Evolutionary conservation across 352 stramenopile species (phyloP).

Genomic region (Phytophthora pini): DNA sequence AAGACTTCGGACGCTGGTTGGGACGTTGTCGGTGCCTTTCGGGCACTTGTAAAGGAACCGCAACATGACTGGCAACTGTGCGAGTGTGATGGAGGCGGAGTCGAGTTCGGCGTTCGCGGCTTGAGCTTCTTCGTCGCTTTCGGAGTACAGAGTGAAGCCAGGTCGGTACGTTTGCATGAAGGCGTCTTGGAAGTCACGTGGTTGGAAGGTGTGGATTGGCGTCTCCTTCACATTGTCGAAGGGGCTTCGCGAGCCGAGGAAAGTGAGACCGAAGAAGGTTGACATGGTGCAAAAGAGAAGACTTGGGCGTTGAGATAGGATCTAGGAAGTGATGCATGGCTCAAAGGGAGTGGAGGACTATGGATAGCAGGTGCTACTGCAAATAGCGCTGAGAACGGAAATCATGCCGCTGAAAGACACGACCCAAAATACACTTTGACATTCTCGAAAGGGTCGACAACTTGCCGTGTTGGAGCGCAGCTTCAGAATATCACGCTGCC

Average conservation of each 20-base stretch:
- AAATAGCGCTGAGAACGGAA: neutral
- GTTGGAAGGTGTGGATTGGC: constrained; percentile 62
- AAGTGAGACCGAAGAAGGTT: constrained; percentile 72
- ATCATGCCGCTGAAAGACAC: neutral
- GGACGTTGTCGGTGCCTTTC: constrained; percentile 60
- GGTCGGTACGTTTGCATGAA: constrained; percentile 62
- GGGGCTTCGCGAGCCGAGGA: constrained; percentile 59
- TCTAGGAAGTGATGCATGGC: neutral
- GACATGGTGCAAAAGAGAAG: constrained; percentile 34
- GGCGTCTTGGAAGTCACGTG: constrained; percentile 58
- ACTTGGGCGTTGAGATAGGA: neutral
- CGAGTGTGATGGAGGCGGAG: constrained; percentile 41
- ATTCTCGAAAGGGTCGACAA: too few species aligned
- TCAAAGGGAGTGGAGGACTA: neutral
- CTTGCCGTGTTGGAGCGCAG: too few species aligned
- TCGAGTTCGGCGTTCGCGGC: constrained; percentile 35
- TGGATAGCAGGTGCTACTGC: neutral
- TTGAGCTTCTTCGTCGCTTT: constrained; percentile 60
- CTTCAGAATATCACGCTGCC: too few species aligned
- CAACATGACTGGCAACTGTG: constrained; percentile 51
- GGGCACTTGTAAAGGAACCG: constrained; percentile 69
- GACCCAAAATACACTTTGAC: too few species aligned
- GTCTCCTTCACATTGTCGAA: constrained; percentile 67
- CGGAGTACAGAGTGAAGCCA: constrained; percentile 61
- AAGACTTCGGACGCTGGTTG: constrained; percentile 29